These are phyloP conservation scores for Aphanomyces astaci DNA, from an alignment of 352 stramenopile species.

Conservation along the genomic window DNA sequence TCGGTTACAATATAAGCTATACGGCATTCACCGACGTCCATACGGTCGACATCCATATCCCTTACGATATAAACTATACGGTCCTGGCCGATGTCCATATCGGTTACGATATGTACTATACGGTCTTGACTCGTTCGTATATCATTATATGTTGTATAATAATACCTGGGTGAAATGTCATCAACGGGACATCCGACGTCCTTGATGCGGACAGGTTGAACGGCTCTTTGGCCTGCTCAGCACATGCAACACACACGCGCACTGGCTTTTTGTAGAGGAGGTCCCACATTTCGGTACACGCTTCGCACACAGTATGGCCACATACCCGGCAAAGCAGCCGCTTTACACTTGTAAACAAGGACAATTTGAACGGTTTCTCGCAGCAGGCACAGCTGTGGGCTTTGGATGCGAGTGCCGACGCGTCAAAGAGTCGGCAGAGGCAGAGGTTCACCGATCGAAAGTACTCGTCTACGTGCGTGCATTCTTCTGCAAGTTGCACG, in stretches of 20 bases:
- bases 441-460: slow-evolving; percentile 10
- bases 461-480: slow-evolving; percentile 7
- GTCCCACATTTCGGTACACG: slow-evolving; percentile 9
- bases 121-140: too few species aligned
- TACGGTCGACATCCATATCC: neutral
- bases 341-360: slow-evolving; percentile 4
- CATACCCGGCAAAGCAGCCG: slow-evolving; percentile 17
- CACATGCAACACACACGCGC: slow-evolving; percentile 8
- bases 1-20: too few species aligned
- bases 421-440: neutral
- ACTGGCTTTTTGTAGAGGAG: neutral
- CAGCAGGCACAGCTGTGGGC: slow-evolving; percentile 1
- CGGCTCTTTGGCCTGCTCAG: slow-evolving; percentile 8
- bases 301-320: slow-evolving; percentile 15
- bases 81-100: too few species aligned
- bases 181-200: neutral
- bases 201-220: neutral
- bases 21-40: too few species aligned
- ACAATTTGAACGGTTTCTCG: neutral
- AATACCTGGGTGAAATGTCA: neutral
- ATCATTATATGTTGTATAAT: neutral
- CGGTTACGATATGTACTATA: too few species aligned
- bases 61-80: too few species aligned
- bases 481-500: neutral
- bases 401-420: neutral